Base-by-base conservation (phyloP, 768 basidiomycete species). In the Tephrocybe sp. region DNA sequence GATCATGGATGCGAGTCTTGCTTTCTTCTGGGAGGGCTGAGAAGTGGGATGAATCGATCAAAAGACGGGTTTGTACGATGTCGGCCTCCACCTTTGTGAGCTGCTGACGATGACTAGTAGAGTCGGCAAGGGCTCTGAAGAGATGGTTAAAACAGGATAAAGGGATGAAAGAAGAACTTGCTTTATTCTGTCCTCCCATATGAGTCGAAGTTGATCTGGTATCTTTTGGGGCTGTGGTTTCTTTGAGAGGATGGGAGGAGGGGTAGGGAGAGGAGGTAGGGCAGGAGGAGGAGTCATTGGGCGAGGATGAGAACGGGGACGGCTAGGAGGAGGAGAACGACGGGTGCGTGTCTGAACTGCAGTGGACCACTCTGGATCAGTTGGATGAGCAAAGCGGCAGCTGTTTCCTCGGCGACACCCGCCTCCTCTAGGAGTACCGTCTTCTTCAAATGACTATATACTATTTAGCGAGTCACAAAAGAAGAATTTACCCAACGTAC, bases 371-470 rank as follows among this genome's bases (percentile, higher is more conserved):
- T 41, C 36, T 8, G 57, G 54, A 25, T 70, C 61, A 11, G 48
- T 37, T 32, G 68, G 69, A 35, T 70, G 69, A 6, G 59, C 56
- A 30, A 62, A 70, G 0, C 13, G 31, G 41, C 69, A 70, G 7
- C 4, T 11, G 0, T 30, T 18, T 0, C 24, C n/a, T 4, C 41
- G 49, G 11, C n/a, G 46, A 27, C 59, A 66, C 6, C 60, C 52
- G 0, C 2, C 9, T 1, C 47, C 1, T 34, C 18, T 5, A 5
- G 53, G 55, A 1, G 16, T 16, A 1, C 67, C 67, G 26, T 63
- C 49, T 9, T 45, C 5, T 18, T 60, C 38, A 31, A 54, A n/a
- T n/a, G n/a, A n/a, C n/a, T n/a, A n/a, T n/a, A n/a, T n/a, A n/a
- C n/a, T n/a, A n/a, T n/a, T n/a, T n/a, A n/a, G n/a, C n/a, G n/a